These are phyloP conservation scores for Penicillium arizonense DNA, from an alignment of 495 filamentous ascomycete genomes.

Conservation along the genomic window DNA sequence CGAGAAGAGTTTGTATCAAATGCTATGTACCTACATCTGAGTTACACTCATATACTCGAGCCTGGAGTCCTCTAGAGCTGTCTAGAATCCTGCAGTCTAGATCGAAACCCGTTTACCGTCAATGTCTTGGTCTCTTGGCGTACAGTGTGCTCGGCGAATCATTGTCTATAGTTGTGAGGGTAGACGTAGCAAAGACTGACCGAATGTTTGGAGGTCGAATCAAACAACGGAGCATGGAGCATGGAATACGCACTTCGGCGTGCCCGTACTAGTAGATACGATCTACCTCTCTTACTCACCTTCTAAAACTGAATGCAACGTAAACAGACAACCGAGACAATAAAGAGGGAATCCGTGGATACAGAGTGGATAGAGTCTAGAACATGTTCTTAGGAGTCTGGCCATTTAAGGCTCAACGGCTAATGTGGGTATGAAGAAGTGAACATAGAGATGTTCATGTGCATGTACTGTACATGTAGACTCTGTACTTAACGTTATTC, in stretches of 20 bases:
- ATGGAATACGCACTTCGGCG: no score
- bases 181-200: not conserved
- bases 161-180: not conserved
- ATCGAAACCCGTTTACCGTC: slow-evolving; percentile 6
- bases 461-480: no score
- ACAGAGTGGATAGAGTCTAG: no score
- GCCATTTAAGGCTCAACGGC: no score
- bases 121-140: not conserved
- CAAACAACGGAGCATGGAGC: no score
- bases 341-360: no score
- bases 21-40: not conserved
- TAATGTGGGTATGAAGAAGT: no score
- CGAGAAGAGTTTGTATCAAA: not conserved
- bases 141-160: slow-evolving; percentile 2
- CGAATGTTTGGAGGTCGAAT: not conserved
- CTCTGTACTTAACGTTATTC: no score
- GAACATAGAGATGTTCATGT: no score
- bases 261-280: not conserved
- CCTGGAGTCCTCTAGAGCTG: slow-evolving; percentile 7
- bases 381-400: no score
- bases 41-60: not conserved
- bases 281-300: not conserved
- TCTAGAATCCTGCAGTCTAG: slow-evolving; percentile 12
- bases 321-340: no score
- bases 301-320: no score